A percentile compares a stretch with the other conserved stretches of the same genome.
phyloP scores from a whole-genome alignment of 148 eudicot genomes.

The Agrostemma githago region DNA sequence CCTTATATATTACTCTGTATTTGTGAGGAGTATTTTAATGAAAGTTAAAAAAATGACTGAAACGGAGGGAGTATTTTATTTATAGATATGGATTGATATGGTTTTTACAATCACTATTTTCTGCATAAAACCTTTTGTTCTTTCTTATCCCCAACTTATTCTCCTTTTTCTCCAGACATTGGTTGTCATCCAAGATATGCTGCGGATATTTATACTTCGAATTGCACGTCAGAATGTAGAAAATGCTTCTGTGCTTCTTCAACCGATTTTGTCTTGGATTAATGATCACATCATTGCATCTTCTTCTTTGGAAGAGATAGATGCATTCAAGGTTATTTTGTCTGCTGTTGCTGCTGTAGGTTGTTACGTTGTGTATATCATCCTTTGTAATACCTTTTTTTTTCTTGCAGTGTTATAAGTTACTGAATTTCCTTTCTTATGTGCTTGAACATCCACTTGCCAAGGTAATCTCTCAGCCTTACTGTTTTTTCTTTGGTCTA shows the following conservation, averaged over 20 bases:
- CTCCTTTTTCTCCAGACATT: constrained; percentile 45
- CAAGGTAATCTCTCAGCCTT: constrained; percentile 45
- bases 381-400: not conserved
- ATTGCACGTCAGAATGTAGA: constrained; percentile 57
- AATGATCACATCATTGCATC: constrained; percentile 40
- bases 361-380: constrained; percentile 4
- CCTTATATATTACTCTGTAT: too few species aligned
- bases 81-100: not conserved
- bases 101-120: not conserved
- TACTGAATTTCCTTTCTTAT: constrained; percentile 63
- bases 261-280: constrained; percentile 65
- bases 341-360: constrained; percentile 2
- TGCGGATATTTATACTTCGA: constrained; percentile 80
- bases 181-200: constrained; percentile 85
- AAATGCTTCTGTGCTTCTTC: constrained; percentile 58
- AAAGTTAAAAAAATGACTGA: too few species aligned
- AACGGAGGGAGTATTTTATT: too few species aligned
- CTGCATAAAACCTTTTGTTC: not conserved
- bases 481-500: not conserved
- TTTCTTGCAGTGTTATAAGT: constrained; percentile 51
- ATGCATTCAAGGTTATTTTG: constrained; percentile 68
- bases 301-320: constrained; percentile 51
- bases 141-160: not conserved
- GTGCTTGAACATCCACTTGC: constrained; percentile 85
- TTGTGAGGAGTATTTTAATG: too few species aligned